Evolutionary conservation across 352 stramenopile genomes (phyloP), one percentile per base, ranked within the genome.

Genomic region (Hyphochytrium catenoides): DNA sequence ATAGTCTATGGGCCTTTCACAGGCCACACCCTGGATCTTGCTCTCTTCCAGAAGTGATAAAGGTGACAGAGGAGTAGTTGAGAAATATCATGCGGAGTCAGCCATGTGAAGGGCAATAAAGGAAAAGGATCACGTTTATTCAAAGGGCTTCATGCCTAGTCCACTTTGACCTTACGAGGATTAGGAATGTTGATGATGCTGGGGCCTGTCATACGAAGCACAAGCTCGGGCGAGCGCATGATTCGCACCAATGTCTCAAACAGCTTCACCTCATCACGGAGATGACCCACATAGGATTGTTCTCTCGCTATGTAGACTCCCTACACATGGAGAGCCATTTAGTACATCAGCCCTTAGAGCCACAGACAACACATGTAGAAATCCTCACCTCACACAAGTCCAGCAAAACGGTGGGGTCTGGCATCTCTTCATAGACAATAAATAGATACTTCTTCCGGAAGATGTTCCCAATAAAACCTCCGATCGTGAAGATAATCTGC

Each of bases 241-340:
- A 85, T 64, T 19, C 70, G 65, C 26, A 85, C 57, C 25, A 85
- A 55, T 19, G 68, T 83, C 48, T 85, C 70, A 40, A 85, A 85
- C 31, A 85, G 70, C 3, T 68, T 57, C 2, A 81, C 63, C 56
- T 85, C 70, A 38, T 85, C 70, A 31, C 41, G 81, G 12, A 85
- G 32, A 46, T 85, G 70, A 3, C 70, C 70, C 16, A 85, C 62
- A 31, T 85, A 85, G 5, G 69, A 56, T 43, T 82, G 67, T 6
- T 64, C 47, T 17, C 70, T 54, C 23, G 68, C 70, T 26, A 85
- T 82, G 51, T 85, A 85, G 36, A 85, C 76, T 15, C 70, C 70
- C 44, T 85, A 17, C 33, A n/a, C 15, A 8, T 32, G 16, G 4
- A 30, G 12, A 26, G 14, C 2, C 8, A 8, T 19, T 23, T 23